Base-by-base conservation (phyloP, 257 asterid species). In the Penstemon barbatus region DNA sequence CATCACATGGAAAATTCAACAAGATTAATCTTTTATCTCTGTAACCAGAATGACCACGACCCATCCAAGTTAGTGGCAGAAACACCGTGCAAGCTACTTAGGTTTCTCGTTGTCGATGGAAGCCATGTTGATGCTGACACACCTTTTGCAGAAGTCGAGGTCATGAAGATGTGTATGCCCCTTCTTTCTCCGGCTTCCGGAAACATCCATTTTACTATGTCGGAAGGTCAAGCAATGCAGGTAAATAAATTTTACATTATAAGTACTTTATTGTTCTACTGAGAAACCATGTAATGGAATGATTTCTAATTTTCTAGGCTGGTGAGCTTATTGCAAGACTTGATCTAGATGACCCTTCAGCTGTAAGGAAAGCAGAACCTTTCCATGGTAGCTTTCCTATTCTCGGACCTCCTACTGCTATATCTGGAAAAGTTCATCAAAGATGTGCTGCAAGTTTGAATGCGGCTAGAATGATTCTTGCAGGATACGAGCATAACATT, bases 221-320 rank as follows among this genome's bases (percentile, higher is more conserved):
- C 97, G 58, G 99, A 94, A 74, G 99, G 99, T 75, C 99, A 91
- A 89, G 86, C 99, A 25, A 94, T 94, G 99, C 97, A 94, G 99
- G 99, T 94, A 82, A 63, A 52, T 57, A n/a, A 63, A 67, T 57
- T 71, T 61, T 61, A 40, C 74, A 38, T 39, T 46, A 37, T 62
- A 65, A 7, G 49, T 61, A 18, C 25, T 43, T 61, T 69, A 64
- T 48, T 54, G 60, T 78, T 60, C 46, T 58, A 10, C n/a, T 71
- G 15, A 12, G 65, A 42, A 70, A 74, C 59, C 71, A 43, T 69
- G 68, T 10, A 6, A 25, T 5, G 41, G 43, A 65, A 69, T 56
- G 8, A 39, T 70, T 25, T 25, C 33, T 25, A 25, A 25, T 25
- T 71, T 57, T 65, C 70, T 76, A 94, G 99, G 97, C 99, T 65